phyloP scores from a whole-genome alignment of 208 protist species.

The Leptomonas seymouri region DNA sequence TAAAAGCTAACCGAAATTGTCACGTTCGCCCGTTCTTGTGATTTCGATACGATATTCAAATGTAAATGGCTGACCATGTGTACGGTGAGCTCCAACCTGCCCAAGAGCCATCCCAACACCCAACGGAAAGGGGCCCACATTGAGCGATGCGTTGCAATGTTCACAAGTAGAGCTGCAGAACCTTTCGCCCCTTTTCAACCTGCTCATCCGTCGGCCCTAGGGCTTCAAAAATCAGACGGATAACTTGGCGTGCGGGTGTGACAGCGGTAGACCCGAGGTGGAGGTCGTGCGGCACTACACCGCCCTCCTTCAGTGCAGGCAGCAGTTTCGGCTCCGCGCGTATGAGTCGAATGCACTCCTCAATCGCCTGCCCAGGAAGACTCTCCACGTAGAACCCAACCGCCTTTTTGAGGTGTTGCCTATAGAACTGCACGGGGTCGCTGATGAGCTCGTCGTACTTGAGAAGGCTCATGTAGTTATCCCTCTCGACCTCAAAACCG shows the following conservation, averaged over 20 bases:
- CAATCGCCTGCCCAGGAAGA: constrained; percentile 60
- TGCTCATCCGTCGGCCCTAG: constrained; percentile 71
- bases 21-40: no score
- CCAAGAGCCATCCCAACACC: no score
- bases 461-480: constrained; percentile 78
- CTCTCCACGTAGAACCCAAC: constrained; percentile 79
- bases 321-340: constrained; percentile 79
- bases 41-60: no score
- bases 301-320: constrained; percentile 63
- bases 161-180: constrained; percentile 80
- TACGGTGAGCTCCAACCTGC: no score
- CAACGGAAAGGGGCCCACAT: no score
- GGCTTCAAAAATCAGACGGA: constrained; percentile 74
- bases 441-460: constrained; percentile 72
- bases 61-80: no score
- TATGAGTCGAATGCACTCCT: constrained; percentile 78
- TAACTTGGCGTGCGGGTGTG: constrained; percentile 73
- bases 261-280: constrained; percentile 44
- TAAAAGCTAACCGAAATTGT: no score
- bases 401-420: constrained; percentile 68
- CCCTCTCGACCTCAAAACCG: constrained; percentile 72
- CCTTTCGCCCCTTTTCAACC: constrained; percentile 58
- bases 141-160: no score
- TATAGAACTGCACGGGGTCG: constrained; percentile 74
- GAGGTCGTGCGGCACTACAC: constrained; percentile 56